Base-by-base conservation (phyloP, 108 stramenopile species). In the Discostella stelligeroides region DNA sequence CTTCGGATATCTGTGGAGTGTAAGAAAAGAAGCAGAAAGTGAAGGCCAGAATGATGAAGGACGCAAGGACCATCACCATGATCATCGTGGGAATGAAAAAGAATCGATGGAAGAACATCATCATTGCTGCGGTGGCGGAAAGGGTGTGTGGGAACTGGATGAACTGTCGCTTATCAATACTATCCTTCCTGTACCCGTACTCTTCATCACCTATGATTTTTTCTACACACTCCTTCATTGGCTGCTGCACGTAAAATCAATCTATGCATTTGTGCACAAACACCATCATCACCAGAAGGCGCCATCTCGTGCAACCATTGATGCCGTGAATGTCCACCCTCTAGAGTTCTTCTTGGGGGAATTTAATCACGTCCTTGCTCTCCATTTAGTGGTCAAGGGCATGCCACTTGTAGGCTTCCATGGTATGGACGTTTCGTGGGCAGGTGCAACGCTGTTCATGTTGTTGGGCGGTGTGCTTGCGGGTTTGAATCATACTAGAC, bases 261-360 rank as follows among this genome's bases (percentile, higher is more conserved):
- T 98, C 4, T 98, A 98, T 70, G 81, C 82, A 2, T 84, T 74
- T 69, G 82, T 98, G 49, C 98, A 98, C 88, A 98, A 98, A 82
- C 98, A 98, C 82, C 98, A 98, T 66, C 98, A 98, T 66, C 81
- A 82, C 41, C 97, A 98, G 83, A 97, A 97, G 72, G 97, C 96
- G 0, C 98, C 98, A 11, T 72, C 89, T 20, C 82, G 98, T 13
- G 98, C 95, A 24, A 96, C 92, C 64, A 82, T 86, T n/a, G 98
- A 98, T 76, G 98, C 97, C 12, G 91, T 98, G 49, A 98, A 98
- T 84, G 97, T 98, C 34, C 98, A 98, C 83, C 98, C 98, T 11
- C 69, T 98, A n/a, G 98, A 98, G 78, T 98, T 94, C 72, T 72
- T 96, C 41, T 60, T 96, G 46, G 98, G 98, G 20, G 98, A 98